phyloP scores from a whole-genome alignment of 2,329 filamentous ascomycete species.

The Boeremia exigua region DNA sequence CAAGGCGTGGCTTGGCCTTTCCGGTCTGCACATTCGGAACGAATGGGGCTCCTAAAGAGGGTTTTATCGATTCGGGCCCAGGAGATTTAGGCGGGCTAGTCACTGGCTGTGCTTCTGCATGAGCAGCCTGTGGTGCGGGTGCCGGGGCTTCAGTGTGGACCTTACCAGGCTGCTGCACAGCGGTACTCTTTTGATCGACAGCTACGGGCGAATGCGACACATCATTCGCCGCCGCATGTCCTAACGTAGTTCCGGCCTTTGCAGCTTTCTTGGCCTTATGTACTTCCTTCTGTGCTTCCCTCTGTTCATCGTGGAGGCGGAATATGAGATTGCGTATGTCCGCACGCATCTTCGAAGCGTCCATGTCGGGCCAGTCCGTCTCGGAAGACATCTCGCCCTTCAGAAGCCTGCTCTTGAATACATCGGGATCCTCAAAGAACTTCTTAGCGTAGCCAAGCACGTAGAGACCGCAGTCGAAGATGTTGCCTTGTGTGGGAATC shows the following conservation, averaged over 20 bases:
- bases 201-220: background rate
- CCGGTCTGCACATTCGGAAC: background rate
- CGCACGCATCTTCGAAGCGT: slow-evolving; percentile 65
- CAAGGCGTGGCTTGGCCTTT: background rate
- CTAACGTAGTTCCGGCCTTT: background rate
- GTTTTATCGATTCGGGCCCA: too few relatives aligned
- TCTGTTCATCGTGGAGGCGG: slow-evolving; percentile 61
- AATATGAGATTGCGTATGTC: slow-evolving; percentile 72
- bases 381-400: slow-evolving; percentile 65
- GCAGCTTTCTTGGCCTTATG: slow-evolving; percentile 21
- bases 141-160: background rate
- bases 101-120: too few relatives aligned
- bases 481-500: slow-evolving; percentile 83
- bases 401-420: slow-evolving; percentile 71
- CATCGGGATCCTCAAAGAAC: slow-evolving; percentile 77
- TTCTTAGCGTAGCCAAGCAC: slow-evolving; percentile 83
- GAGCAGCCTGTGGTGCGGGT: too few relatives aligned
- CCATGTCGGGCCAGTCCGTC: slow-evolving; percentile 61
- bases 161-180: background rate
- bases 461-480: slow-evolving; percentile 88
- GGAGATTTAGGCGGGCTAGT: too few relatives aligned
- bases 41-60: background rate
- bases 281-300: slow-evolving; percentile 10
- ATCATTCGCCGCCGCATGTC: too few relatives aligned
- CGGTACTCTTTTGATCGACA: background rate